Conservation (phyloP, 208 protist genomes). For the Lotmaria passim region DNA sequence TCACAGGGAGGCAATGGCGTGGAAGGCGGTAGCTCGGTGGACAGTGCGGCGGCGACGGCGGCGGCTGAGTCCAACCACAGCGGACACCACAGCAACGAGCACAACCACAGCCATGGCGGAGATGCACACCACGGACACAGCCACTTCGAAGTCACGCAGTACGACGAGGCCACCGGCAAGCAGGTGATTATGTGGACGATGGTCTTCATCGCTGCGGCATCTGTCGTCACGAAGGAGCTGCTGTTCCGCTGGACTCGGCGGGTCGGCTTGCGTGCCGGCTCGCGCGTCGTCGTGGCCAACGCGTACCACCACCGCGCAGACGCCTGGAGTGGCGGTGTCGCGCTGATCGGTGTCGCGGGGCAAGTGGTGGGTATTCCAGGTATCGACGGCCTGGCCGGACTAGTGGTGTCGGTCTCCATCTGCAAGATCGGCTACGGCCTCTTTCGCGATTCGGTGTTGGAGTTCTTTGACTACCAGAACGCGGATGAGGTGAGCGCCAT, state of each 20-base stretch:
- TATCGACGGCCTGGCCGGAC: conserved; percentile 79
- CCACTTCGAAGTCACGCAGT: conserved; percentile 74
- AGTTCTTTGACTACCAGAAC: conserved; percentile 90
- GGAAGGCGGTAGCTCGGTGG: neutral
- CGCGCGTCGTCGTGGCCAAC: conserved; percentile 87
- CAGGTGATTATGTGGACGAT: conserved; percentile 82
- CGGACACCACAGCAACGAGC: neutral
- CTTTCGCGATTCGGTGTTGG: conserved; percentile 60
- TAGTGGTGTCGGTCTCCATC: conserved; percentile 80
- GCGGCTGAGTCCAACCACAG: neutral
- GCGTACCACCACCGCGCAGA: conserved; percentile 91
- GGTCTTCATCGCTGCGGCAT: conserved; percentile 69
- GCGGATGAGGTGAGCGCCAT: conserved; percentile 67
- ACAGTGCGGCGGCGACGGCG: neutral
- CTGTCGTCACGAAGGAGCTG: conserved; percentile 79
- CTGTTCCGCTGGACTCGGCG: conserved; percentile 83
- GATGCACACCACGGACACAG: conserved; percentile 65
- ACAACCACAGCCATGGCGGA: conserved; percentile 36
- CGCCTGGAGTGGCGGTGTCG: conserved; percentile 86
- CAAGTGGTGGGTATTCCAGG: conserved; percentile 73
- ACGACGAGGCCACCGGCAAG: conserved; percentile 54
- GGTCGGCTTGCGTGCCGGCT: conserved; percentile 74
- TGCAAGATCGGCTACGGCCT: conserved; percentile 81
- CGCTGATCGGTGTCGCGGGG: conserved; percentile 78
- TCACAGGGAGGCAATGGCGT: neutral